Conservation (phyloP, 306 rosid genomes). For the Vigna nakashimae region DNA sequence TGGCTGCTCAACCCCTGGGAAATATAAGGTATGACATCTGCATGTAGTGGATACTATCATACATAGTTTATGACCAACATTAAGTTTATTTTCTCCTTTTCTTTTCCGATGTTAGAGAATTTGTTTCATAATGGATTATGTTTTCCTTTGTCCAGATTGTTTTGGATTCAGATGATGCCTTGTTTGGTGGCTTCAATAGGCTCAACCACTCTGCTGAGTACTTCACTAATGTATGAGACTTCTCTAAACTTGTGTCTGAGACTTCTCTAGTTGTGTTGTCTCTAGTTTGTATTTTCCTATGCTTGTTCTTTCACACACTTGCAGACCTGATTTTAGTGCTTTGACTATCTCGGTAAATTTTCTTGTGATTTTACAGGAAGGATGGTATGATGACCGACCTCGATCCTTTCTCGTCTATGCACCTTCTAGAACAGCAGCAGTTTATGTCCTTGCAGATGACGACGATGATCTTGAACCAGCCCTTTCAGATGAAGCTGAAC, state of each 20-base stretch:
- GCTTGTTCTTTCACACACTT: constrained; percentile 1
- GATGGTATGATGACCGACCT: constrained; percentile 73
- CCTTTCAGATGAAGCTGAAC: not conserved
- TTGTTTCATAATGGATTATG: not conserved
- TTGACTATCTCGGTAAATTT: constrained; percentile 26
- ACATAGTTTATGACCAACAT: constrained; percentile 5
- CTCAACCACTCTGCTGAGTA: constrained; percentile 71
- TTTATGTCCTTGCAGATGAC: constrained; percentile 63
- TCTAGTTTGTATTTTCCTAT: constrained; percentile 34
- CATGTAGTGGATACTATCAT: not conserved
- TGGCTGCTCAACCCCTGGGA: constrained; percentile 90
- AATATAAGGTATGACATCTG: constrained; percentile 71
- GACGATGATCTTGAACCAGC: constrained; percentile 17
- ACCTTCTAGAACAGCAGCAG: constrained; percentile 86
- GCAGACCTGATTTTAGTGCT: constrained; percentile 28
- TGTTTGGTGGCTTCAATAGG: constrained; percentile 83
- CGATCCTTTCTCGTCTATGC: constrained; percentile 78
- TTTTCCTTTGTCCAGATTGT: constrained; percentile 62
- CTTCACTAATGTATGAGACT: constrained; percentile 67
- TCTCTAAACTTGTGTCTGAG: constrained; percentile 12
- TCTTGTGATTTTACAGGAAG: constrained; percentile 65
- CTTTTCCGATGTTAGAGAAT: not conserved
- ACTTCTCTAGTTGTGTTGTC: not conserved
- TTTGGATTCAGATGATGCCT: constrained; percentile 81
- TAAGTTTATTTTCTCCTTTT: not conserved